Evolutionary conservation across 2,329 filamentous ascomycete species (phyloP).

Genomic region (Beauveria caledonica): DNA sequence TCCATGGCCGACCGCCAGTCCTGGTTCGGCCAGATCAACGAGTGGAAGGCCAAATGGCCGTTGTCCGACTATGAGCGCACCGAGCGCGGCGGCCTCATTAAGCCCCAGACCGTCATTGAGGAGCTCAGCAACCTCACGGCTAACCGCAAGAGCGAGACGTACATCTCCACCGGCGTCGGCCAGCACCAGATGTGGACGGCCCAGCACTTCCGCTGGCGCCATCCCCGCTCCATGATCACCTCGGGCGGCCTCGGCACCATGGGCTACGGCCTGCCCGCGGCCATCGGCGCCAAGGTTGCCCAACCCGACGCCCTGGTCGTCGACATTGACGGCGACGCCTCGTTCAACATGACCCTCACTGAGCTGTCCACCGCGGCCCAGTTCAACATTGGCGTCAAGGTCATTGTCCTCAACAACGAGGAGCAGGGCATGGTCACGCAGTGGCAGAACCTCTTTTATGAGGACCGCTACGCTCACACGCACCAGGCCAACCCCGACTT

Average conservation of each 20-base stretch:
- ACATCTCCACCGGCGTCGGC: constrained; percentile 90
- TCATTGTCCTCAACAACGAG: constrained; percentile 92
- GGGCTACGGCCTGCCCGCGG: constrained; percentile 90
- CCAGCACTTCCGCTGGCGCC: constrained; percentile 91
- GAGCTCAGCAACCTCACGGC: constrained; percentile 79
- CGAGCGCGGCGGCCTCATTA: constrained; percentile 70
- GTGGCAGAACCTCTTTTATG: constrained; percentile 92
- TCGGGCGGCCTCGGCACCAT: constrained; percentile 83
- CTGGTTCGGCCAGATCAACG: constrained; percentile 85
- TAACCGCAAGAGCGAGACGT: constrained; percentile 70
- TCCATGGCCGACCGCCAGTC: constrained; percentile 59
- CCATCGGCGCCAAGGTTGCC: constrained; percentile 90
- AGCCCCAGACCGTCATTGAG: constrained; percentile 88
- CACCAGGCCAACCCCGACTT: constrained; percentile 89
- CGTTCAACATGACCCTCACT: constrained; percentile 96
- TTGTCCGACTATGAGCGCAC: constrained; percentile 73
- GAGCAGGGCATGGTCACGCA: constrained; percentile 96
- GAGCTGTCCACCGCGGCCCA: constrained; percentile 89
- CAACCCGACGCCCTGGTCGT: constrained; percentile 72
- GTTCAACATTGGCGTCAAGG: constrained; percentile 94
- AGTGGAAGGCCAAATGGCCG: constrained; percentile 89
- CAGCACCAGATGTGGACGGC: constrained; percentile 99
- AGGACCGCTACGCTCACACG: constrained; percentile 79
- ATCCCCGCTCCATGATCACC: constrained; percentile 90
- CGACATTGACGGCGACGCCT: constrained; percentile 97